Base-by-base conservation (phyloP, 352 stramenopile species). In the Phytophthora syringae region DNA sequence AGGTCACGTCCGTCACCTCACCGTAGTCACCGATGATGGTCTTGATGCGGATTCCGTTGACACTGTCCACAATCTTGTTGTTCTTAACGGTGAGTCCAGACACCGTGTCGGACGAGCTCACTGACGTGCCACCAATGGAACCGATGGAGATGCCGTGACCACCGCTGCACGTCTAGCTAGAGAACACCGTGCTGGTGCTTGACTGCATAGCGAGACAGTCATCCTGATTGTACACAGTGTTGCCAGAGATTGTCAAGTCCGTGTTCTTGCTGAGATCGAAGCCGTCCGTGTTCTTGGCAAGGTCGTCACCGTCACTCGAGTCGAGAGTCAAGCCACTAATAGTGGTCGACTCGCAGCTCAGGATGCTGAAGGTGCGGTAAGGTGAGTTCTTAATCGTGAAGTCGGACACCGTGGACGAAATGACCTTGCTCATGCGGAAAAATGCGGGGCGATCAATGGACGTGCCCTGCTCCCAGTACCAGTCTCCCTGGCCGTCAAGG, bases 361-460 rank as follows among this genome's bases (percentile, higher is more conserved):
- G 27, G 52, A 79, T 70, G 28, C 69, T 79, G 70, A 72, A 72
- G 4, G 63, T 71, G 7, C 50, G n/a, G n/a, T n/a, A n/a, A n/a
- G n/a, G n/a, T n/a, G n/a, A n/a, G n/a, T n/a, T n/a, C n/a, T n/a
- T n/a, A n/a, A n/a, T n/a, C n/a, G n/a, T n/a, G n/a, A n/a, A n/a
- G n/a, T n/a, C n/a, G n/a, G n/a, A n/a, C n/a, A n/a, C n/a, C n/a
- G n/a, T n/a, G n/a, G n/a, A n/a, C n/a, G n/a, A n/a, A n/a, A n/a
- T n/a, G n/a, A n/a, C n/a, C n/a, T n/a, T n/a, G n/a, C n/a, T n/a
- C n/a, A n/a, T n/a, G n/a, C n/a, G n/a, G 63, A 82, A 75, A 53
- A 82, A 79, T 1, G 76, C 70, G 1, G 74, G 74, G 10, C 67
- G 60, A 5, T 27, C 68, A 52, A 80, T 65, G n/a, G n/a, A n/a